phyloP scores from a whole-genome alignment of 805 yeast species.

The Metschnikowia henanensis region DNA sequence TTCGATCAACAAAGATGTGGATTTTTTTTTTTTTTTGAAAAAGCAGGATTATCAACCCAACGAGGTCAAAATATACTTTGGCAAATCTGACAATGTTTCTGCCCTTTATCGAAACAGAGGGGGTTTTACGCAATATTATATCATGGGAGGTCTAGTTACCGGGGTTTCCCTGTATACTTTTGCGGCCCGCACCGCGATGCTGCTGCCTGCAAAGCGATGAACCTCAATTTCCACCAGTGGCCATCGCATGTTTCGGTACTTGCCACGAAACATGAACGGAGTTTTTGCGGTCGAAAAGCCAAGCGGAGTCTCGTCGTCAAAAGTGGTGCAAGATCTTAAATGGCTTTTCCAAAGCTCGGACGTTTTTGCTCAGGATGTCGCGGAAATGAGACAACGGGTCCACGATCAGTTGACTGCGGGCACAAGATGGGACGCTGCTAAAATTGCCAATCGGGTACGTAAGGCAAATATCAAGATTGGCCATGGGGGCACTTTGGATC shows the following conservation, averaged over 20 bases:
- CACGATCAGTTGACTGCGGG: slow-evolving; percentile 38
- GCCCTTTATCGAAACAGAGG: too few species aligned
- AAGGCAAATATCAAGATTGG: slow-evolving; percentile 82
- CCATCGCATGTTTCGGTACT: slow-evolving; percentile 3
- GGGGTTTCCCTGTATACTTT: too few species aligned
- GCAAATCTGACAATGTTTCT: too few species aligned
- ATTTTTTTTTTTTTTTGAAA: too few species aligned
- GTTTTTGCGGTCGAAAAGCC: slow-evolving; percentile 93
- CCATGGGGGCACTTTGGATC: slow-evolving; percentile 98
- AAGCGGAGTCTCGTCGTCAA: slow-evolving; percentile 76
- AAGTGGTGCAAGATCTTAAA: slow-evolving; percentile 68
- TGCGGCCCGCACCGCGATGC: not conserved
- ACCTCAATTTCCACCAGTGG: not conserved
- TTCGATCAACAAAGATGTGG: too few species aligned
- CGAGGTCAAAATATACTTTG: too few species aligned
- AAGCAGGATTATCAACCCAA: too few species aligned
- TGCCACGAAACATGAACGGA: slow-evolving; percentile 66
- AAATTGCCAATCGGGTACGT: slow-evolving; percentile 51
- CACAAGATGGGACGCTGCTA: slow-evolving; percentile 42
- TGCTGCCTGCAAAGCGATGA: not conserved
- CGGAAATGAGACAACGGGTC: slow-evolving; percentile 48
- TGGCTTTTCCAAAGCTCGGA: slow-evolving; percentile 57
- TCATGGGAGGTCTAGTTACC: too few species aligned
- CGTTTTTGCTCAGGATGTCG: slow-evolving; percentile 54
- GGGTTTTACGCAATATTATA: too few species aligned